A percentile compares a stretch with the other conserved stretches of the same genome.
Conservation (phyloP, 305 asterid genomes). For the Fraxinus baroniana region DNA sequence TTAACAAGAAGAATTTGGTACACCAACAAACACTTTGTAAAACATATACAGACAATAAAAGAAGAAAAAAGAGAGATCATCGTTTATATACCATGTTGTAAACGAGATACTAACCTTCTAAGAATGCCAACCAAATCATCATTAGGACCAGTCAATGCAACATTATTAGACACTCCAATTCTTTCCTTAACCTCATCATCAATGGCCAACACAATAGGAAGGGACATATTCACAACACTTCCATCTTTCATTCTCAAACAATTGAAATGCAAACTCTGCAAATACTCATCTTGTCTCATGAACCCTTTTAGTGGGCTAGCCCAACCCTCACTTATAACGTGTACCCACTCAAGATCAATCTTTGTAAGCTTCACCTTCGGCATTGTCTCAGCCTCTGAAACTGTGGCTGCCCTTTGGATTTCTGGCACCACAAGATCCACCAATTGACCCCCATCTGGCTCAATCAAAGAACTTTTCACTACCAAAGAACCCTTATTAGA, state of each 20-base stretch:
- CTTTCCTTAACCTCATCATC: slow-evolving; percentile 54
- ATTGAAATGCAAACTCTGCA: slow-evolving; percentile 85
- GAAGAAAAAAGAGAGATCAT: background rate
- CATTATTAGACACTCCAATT: slow-evolving; percentile 43
- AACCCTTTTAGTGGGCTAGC: slow-evolving; percentile 79
- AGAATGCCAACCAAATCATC: slow-evolving; percentile 60
- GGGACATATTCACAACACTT: slow-evolving; percentile 64
- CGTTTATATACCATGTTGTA: background rate
- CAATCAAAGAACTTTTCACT: slow-evolving; percentile 69
- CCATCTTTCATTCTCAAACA: slow-evolving; percentile 64
- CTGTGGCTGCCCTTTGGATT: slow-evolving; percentile 35
- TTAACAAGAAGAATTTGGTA: background rate
- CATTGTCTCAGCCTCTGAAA: slow-evolving; percentile 53
- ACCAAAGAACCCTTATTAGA: slow-evolving; percentile 18
- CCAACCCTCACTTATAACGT: slow-evolving; percentile 86
- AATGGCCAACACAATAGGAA: slow-evolving; percentile 77
- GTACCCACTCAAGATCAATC: slow-evolving; percentile 87
- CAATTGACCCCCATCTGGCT: slow-evolving; percentile 75
- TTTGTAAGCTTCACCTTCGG: slow-evolving; percentile 52
- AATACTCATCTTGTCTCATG: slow-evolving; percentile 78
- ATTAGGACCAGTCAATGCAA: slow-evolving; percentile 58
- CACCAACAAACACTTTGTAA: background rate
- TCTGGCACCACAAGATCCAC: slow-evolving; percentile 75
- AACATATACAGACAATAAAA: background rate
- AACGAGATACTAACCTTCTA: slow-evolving; percentile 42